phyloP scores from a whole-genome alignment of 495 filamentous ascomycete genomes.

The Cercophora sp. region DNA sequence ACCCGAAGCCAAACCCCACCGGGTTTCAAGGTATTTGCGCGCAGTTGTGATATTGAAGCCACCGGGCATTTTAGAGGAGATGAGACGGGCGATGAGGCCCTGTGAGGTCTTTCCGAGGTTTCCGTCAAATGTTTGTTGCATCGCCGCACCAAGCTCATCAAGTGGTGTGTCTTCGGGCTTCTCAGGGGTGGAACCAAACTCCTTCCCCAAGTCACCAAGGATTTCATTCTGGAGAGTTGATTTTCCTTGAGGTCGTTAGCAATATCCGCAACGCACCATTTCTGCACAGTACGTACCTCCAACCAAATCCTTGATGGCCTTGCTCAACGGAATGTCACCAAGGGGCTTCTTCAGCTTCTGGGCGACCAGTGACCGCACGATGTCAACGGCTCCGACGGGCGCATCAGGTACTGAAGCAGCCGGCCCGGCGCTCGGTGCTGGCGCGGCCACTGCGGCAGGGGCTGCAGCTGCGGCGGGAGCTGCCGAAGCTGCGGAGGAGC shows the following conservation, averaged over 20 bases:
- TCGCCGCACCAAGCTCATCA: constrained; percentile 89
- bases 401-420: constrained; percentile 82
- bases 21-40: constrained; percentile 88
- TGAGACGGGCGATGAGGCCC: constrained; percentile 85
- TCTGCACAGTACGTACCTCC: constrained; percentile 91
- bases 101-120: constrained; percentile 96
- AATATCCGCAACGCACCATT: too few species aligned
- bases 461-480: constrained; percentile 51
- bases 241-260: too few species aligned
- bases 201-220: constrained; percentile 91
- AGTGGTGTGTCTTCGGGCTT: constrained; percentile 97
- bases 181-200: constrained; percentile 96
- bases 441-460: constrained; percentile 51
- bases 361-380: constrained; percentile 87
- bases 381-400: constrained; percentile 81
- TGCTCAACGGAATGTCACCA: constrained; percentile 84
- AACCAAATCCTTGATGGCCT: constrained; percentile 98
- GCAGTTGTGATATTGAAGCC: constrained; percentile 97
- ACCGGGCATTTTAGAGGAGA: constrained; percentile 98
- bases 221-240: constrained; percentile 98
- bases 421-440: constrained; percentile 75
- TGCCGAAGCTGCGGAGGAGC: constrained; percentile 41
- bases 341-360: constrained; percentile 97
- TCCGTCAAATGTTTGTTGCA: constrained; percentile 97
- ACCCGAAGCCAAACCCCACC: constrained; percentile 84